phyloP scores from a whole-genome alignment of 768 basidiomycete species.

The Boletus vinaceobasis region DNA sequence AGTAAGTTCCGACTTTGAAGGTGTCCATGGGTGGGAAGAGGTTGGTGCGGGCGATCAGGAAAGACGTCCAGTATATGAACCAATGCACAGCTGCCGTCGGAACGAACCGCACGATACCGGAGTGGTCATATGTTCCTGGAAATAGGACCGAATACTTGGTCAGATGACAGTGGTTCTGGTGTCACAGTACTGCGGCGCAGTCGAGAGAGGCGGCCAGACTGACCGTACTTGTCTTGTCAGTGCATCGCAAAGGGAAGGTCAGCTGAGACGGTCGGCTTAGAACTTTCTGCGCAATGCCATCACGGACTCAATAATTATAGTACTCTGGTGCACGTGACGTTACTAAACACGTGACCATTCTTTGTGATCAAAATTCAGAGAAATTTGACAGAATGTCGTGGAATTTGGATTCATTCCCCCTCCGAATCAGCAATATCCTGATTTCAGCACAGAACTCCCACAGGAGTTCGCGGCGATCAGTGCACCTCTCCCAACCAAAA shows the following conservation, averaged over 20 bases:
- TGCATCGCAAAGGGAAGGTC: background rate
- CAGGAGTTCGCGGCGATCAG: no score
- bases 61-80: background rate
- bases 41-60: background rate
- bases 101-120: background rate
- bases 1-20: conserved; percentile 1
- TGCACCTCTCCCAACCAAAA: no score
- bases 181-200: background rate
- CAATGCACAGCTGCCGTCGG: background rate
- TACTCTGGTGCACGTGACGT: no score
- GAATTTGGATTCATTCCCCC: no score
- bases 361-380: no score
- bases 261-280: background rate
- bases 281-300: background rate
- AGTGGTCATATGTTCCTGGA: background rate
- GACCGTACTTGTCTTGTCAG: no score
- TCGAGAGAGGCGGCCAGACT: background rate
- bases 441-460: no score
- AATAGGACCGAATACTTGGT: background rate
- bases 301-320: background rate
- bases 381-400: no score
- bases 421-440: no score
- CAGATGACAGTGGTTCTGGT: background rate
- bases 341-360: no score
- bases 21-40: conserved; percentile 12